Conservation (phyloP, 2,329 filamentous ascomycete genomes). For the Fusarium devonianum region DNA sequence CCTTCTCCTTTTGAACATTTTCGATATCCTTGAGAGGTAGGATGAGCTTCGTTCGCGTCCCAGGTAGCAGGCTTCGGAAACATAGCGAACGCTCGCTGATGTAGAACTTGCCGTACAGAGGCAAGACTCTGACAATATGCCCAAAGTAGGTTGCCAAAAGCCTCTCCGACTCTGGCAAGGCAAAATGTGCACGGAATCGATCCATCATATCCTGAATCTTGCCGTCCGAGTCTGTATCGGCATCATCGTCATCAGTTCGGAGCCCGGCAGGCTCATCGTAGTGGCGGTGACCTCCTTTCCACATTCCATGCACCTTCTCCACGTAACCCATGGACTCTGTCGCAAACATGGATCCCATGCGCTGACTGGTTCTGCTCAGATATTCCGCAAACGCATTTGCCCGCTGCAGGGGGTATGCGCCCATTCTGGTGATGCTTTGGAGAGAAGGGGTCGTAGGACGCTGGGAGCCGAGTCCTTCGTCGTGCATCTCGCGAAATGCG, state of each 20-base stretch:
- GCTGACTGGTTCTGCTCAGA: constrained; percentile 77
- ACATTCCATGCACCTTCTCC: constrained; percentile 97
- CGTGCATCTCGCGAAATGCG: constrained; percentile 35
- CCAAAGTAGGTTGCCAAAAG: constrained; percentile 91
- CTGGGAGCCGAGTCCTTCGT: constrained; percentile 24
- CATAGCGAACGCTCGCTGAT: constrained; percentile 88
- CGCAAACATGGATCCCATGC: constrained; percentile 82
- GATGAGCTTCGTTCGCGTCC: constrained; percentile 90
- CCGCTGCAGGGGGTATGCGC: constrained; percentile 81
- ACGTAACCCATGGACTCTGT: constrained; percentile 96
- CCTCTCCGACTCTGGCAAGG: constrained; percentile 81
- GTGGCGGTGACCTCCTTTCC: constrained; percentile 88
- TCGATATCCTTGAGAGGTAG: constrained; percentile 90
- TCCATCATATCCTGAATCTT: constrained; percentile 74
- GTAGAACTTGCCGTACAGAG: constrained; percentile 96
- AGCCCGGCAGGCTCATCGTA: constrained; percentile 71
- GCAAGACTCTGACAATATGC: constrained; percentile 87
- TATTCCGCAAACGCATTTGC: constrained; percentile 85
- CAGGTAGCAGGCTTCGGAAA: constrained; percentile 89
- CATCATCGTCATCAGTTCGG: constrained; percentile 62
- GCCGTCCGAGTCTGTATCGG: constrained; percentile 66
- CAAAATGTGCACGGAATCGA: constrained; percentile 89
- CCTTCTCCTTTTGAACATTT: constrained; percentile 93
- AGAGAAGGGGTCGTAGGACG: constrained; percentile 52
- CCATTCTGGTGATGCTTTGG: constrained; percentile 64